Evolutionary conservation across 2,329 filamentous ascomycete genomes (phyloP), one percentile per base, ranked within the genome.

Genomic region (Curvularia hawaiiensis): DNA sequence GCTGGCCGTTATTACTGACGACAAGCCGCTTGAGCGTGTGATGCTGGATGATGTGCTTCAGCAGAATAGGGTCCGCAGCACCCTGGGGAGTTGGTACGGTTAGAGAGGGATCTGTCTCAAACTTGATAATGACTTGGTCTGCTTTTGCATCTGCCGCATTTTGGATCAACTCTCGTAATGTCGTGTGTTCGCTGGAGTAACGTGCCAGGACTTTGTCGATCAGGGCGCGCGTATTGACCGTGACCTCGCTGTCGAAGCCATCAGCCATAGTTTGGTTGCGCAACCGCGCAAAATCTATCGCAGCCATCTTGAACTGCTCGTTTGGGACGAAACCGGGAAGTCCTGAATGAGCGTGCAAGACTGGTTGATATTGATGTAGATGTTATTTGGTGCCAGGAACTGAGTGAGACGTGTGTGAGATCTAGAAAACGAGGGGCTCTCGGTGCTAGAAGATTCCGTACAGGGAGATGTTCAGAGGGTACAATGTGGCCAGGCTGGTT

Each of bases 61-160:
- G 80, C 9, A 90, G 80, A 48, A 90, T 85, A 54, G 90, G 89
- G 50, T 84, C 83, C 65, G 89, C 88, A 52, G 86, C 84, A 12
- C 85, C 85, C 54, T 80, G 77, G 7, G 94, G 85, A 9, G 85
- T 79, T 7, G 93, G 90, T 4, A 96, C 85, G 12, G 85, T 88
- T 3, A 88, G 85, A 31, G 94, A 97, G 1, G 94, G 93, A 16
- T 91, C 78, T 2, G 94, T 97, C 76, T 99, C 94, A 82, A 95
- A 96, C 68, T 90, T 93, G 73, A 99, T 91, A 45, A 87, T 90
- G 66, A 98, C 94, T 54, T 88, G 93, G 16, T 88, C 90, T 47
- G 95, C 95, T 72, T 93, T 91, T 22, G 95, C 95, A 80, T 99
- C 95, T 62, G 95, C 94, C n/a, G 95, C 95, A 75, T 99, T 99